Conservation (phyloP, 352 stramenopile species). For the Phytophthora melonis region DNA sequence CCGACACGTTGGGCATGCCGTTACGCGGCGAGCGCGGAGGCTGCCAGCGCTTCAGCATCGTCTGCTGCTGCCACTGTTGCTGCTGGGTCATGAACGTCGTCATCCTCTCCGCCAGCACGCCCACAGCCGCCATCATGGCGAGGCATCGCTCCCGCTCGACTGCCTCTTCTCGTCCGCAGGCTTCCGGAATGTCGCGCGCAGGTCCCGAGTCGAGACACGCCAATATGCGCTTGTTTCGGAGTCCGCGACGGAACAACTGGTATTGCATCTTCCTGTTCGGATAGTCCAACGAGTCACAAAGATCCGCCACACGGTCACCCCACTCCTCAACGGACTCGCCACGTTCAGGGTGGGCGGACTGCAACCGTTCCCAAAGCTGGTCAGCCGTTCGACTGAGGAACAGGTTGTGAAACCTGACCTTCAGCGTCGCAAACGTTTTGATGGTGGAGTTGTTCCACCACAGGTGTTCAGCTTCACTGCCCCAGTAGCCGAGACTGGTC, state of each 20-base stretch:
- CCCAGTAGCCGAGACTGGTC: too few species aligned
- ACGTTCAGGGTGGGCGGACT: not conserved
- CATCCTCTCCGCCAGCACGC: not conserved
- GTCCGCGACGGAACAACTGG: not conserved
- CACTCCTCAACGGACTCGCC: not conserved
- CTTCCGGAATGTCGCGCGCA: not conserved
- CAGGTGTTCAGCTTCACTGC: not conserved
- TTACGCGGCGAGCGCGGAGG: not conserved
- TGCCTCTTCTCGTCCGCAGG: not conserved
- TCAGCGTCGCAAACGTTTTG: not conserved
- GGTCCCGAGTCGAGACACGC: not conserved
- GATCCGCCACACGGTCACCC: slow-evolving; percentile 1
- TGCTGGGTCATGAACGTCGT: not conserved
- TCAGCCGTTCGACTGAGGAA: not conserved
- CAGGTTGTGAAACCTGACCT: not conserved
- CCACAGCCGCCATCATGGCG: not conserved
- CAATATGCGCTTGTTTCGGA: slow-evolving; percentile 5
- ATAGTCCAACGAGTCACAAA: slow-evolving; percentile 13
- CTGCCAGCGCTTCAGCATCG: not conserved
- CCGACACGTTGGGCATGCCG: not conserved
- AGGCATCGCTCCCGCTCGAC: not conserved
- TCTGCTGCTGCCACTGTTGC: not conserved
- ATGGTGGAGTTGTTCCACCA: not conserved
- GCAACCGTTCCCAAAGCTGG: not conserved
- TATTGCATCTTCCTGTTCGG: not conserved